A percentile compares a stretch with the other conserved stretches of the same genome.
Conservation (phyloP, 2,329 filamentous ascomycete species). For the Clonostachys chloroleuca region DNA sequence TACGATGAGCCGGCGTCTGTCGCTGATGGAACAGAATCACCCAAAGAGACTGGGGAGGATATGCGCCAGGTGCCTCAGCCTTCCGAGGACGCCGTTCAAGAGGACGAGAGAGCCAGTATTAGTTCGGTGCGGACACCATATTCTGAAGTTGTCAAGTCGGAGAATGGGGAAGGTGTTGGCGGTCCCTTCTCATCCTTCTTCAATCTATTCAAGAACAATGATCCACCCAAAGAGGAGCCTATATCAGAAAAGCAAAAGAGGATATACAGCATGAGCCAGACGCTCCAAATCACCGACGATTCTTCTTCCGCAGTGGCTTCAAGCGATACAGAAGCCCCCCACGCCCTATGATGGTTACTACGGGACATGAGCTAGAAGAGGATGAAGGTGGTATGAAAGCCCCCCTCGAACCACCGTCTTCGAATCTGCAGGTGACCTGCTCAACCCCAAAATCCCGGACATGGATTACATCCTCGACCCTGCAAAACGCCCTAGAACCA, state of each 20-base stretch:
- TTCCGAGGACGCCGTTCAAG: conserved; percentile 56
- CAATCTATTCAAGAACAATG: conserved; percentile 66
- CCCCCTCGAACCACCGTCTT: conserved; percentile 88
- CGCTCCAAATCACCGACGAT: conserved; percentile 32
- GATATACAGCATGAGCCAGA: conserved; percentile 77
- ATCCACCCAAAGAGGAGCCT: conserved; percentile 40
- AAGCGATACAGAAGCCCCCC: not conserved
- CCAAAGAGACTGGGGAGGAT: conserved; percentile 20
- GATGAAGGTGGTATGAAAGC: conserved; percentile 49
- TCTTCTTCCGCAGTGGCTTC: not conserved
- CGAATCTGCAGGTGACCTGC: conserved; percentile 86
- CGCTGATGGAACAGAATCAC: conserved; percentile 24
- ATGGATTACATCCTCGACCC: conserved; percentile 82
- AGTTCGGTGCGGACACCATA: conserved; percentile 32
- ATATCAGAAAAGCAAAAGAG: conserved; percentile 58
- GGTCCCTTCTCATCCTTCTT: conserved; percentile 60
- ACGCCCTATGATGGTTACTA: conserved; percentile 33
- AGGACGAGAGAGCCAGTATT: conserved; percentile 61
- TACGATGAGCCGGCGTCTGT: conserved; percentile 16
- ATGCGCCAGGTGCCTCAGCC: conserved; percentile 67
- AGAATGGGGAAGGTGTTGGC: conserved; percentile 22
- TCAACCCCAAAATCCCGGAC: conserved; percentile 84
- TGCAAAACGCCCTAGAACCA: conserved; percentile 74
- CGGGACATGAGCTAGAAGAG: conserved; percentile 42
- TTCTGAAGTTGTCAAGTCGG: conserved; percentile 11